Evolutionary conservation across 2,329 filamentous ascomycete genomes (phyloP), one percentile per base, ranked within the genome.

Genomic region (Magnaporthiopsis poae): DNA sequence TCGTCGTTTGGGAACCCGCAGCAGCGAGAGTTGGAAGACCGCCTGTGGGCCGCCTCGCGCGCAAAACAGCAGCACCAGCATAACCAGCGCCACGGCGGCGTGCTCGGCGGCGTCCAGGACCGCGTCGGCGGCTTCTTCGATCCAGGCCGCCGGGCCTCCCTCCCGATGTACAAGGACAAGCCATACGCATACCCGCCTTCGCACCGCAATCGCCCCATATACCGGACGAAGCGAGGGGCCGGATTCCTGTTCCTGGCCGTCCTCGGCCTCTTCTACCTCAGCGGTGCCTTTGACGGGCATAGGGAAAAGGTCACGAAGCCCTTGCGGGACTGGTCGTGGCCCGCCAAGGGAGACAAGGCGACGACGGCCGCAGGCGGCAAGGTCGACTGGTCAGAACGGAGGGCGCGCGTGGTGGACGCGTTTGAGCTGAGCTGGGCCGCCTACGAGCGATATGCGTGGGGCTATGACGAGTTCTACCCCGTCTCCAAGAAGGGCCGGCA

Each of bases 91-190:
- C 31, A 13, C 67, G 62, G 52, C 73, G 62, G 25, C 46, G 63
- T 36, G n/a, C 59, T 27, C 68, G 76, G 65, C 70, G 82, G 79
- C 63, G 81, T 91, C 59, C 81, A 88, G 63, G 84, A 85, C 71
- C 86, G 84, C 69, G 80, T 91, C 52, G 84, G 84, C 64, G 82
- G 81, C 67, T 83, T 92, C 68, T 88, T 93, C 69, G 85, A 88
- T 56, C 84, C 78, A 31, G 77, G 76, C 68, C 46, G 69, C 73
- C 79, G 68, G 73, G 80, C 76, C 68, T 81, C 86, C 67, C 80
- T 99, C 69, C 95, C 95, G 62, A 93, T 98, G 90, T 99, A 99
- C 81, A 99, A 99, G 79, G 95, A 99, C 79, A 99, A 99, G 77
- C 95, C 95, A n/a, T 95, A 91, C 75, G 84, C 83, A 64, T 88